Conservation (phyloP, 2,329 filamentous ascomycete genomes). For the Berkeleyomyces basicola region DNA sequence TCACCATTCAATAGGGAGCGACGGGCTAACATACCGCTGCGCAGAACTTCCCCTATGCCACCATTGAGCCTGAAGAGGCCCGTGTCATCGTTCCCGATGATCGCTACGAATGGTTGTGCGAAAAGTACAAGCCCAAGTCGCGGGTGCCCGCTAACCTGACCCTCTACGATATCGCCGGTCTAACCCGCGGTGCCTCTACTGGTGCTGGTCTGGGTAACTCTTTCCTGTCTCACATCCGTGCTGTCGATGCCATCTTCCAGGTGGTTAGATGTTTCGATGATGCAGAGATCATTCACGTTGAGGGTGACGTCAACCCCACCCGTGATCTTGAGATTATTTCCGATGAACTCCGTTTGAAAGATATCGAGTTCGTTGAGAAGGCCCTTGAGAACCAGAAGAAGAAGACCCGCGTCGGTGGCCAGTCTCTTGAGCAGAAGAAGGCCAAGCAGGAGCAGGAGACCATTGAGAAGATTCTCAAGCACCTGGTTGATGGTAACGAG, state of each 20-base stretch:
- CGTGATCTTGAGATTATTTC: conserved; percentile 93
- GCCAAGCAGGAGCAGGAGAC: conserved; percentile 84
- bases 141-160: conserved; percentile 93
- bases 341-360: conserved; percentile 91
- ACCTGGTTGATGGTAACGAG: conserved; percentile 78
- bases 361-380: conserved; percentile 97
- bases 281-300: conserved; percentile 98
- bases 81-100: conserved; percentile 94
- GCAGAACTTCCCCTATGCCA: conserved; percentile 96
- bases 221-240: conserved; percentile 96
- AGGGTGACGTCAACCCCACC: conserved; percentile 91
- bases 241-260: conserved; percentile 95
- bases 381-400: conserved; percentile 81
- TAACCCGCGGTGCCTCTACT: conserved; percentile 89
- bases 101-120: conserved; percentile 85
- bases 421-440: conserved; percentile 96
- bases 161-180: conserved; percentile 94
- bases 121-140: conserved; percentile 97
- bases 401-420: conserved; percentile 85
- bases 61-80: conserved; percentile 96
- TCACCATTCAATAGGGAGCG: conserved; percentile 21
- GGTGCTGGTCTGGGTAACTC: conserved; percentile 94
- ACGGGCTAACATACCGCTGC: conserved; percentile 15
- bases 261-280: conserved; percentile 96
- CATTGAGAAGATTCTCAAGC: conserved; percentile 74